These are phyloP conservation scores for Fagopyrum tataricum DNA, from an alignment of 148 eudicot species.

Conservation along the genomic window DNA sequence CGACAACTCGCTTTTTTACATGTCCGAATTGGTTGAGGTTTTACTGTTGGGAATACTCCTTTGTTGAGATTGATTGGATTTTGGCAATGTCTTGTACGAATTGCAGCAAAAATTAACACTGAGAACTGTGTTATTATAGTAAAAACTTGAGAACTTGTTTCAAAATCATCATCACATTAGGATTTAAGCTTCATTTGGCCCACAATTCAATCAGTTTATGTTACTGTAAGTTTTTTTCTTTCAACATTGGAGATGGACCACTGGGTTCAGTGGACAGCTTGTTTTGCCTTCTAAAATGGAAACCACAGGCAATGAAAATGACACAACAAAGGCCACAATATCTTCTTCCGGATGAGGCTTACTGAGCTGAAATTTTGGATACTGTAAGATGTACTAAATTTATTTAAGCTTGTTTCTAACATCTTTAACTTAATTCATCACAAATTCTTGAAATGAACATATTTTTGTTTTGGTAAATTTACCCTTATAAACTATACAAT, in stretches of 20 bases:
- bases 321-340: not conserved
- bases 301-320: not conserved
- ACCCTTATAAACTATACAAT: too few species aligned
- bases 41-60: not conserved
- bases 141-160: not conserved
- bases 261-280: not conserved
- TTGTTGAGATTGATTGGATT: not conserved
- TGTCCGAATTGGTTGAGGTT: slow-evolving; percentile 9
- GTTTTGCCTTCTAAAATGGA: slow-evolving; percentile 6
- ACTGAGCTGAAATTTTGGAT: too few species aligned
- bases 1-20: slow-evolving; percentile 3
- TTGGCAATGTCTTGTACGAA: not conserved
- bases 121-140: not conserved
- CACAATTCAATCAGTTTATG: not conserved
- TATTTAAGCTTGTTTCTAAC: too few species aligned
- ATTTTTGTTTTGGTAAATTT: too few species aligned
- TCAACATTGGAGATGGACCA: slow-evolving; percentile 4
- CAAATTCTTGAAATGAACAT: too few species aligned
- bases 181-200: not conserved
- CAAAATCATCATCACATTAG: not conserved
- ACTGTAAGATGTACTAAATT: too few species aligned
- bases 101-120: not conserved
- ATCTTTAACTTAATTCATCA: too few species aligned
- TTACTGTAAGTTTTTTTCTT: not conserved
- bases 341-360: too few species aligned